Percentiles rank a stretch among this genome's conserved stretches.
phyloP scores from a whole-genome alignment of 1,139 yeast species.

The Suhomyces anneliseae region DNA sequence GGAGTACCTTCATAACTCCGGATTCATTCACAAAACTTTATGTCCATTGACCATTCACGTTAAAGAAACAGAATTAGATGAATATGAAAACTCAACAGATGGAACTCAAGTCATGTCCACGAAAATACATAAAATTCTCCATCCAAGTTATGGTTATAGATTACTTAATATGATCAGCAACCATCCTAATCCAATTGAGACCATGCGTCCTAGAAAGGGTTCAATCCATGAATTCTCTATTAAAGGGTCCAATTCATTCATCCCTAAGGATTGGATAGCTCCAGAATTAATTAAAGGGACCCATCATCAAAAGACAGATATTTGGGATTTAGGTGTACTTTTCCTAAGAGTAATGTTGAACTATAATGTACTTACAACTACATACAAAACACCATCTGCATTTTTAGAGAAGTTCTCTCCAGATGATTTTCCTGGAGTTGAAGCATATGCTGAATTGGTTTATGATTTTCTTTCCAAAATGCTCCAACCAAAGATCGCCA shows the following conservation, averaged over 20 bases:
- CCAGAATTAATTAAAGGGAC: constrained; percentile 61
- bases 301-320: constrained; percentile 80
- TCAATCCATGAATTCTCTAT: constrained; percentile 1
- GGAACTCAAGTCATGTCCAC: constrained; percentile 8
- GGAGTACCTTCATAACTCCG: constrained; percentile 78
- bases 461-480: constrained; percentile 67
- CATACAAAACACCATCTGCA: constrained; percentile 60
- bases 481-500: constrained; percentile 64
- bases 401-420: constrained; percentile 51
- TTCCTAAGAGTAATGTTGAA: constrained; percentile 75
- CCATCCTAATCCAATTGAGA: constrained; percentile 40
- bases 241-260: constrained; percentile 16
- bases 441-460: constrained; percentile 41
- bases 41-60: constrained; percentile 57
- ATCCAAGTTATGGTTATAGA: constrained; percentile 70
- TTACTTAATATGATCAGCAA: constrained; percentile 57
- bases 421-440: constrained; percentile 28
- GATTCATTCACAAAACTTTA: constrained; percentile 71
- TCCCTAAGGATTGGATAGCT: constrained; percentile 61
- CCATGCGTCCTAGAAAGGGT: constrained; percentile 4
- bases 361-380: constrained; percentile 37
- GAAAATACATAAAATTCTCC: constrained; percentile 57
- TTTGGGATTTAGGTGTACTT: constrained; percentile 87
- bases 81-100: constrained; percentile 4
- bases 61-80: constrained; percentile 19